Conservation (phyloP, 495 filamentous ascomycete genomes). For the Margaritispora aquatica region DNA sequence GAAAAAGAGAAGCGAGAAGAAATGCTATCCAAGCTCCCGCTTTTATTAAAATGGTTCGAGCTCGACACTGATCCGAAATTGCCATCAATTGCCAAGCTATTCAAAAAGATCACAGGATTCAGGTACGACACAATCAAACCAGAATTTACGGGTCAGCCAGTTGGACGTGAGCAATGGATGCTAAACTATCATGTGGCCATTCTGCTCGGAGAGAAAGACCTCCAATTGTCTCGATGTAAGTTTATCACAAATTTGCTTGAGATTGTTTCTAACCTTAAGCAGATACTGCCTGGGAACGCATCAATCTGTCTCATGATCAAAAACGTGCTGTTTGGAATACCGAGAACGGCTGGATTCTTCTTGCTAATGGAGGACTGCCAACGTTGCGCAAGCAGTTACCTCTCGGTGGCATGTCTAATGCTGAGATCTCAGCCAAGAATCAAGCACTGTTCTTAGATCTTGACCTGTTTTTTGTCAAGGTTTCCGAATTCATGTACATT, state of each 20-base stretch:
- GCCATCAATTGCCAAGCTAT: slow-evolving; percentile 40
- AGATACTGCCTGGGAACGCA: slow-evolving; percentile 65
- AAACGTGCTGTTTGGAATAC: slow-evolving; percentile 44
- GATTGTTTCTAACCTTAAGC: slow-evolving; percentile 12
- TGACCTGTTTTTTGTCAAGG: slow-evolving; percentile 74
- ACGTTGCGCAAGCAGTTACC: slow-evolving; percentile 9
- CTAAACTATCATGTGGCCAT: slow-evolving; percentile 71
- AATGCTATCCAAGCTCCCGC: slow-evolving; percentile 44
- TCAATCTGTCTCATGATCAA: slow-evolving; percentile 37
- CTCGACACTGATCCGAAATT: slow-evolving; percentile 39
- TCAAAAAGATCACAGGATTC: slow-evolving; percentile 42
- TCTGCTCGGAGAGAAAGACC: slow-evolving; percentile 69
- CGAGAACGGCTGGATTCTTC: slow-evolving; percentile 41
- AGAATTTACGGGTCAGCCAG: slow-evolving; percentile 35
- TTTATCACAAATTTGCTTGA: slow-evolving; percentile 3
- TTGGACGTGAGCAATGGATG: slow-evolving; percentile 62
- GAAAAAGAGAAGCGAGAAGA: slow-evolving; percentile 39
- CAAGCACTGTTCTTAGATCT: slow-evolving; percentile 40
- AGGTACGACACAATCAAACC: slow-evolving; percentile 48
- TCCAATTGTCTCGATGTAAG: slow-evolving; percentile 66
- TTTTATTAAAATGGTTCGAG: slow-evolving; percentile 47
- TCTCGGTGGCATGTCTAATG: background rate
- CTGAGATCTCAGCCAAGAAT: slow-evolving; percentile 11
- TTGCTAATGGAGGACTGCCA: slow-evolving; percentile 26
- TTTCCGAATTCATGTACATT: slow-evolving; percentile 69